These are phyloP conservation scores for Aspergillus quadrilineatus DNA, from an alignment of 2,329 filamentous ascomycete species.

Conservation along the genomic window DNA sequence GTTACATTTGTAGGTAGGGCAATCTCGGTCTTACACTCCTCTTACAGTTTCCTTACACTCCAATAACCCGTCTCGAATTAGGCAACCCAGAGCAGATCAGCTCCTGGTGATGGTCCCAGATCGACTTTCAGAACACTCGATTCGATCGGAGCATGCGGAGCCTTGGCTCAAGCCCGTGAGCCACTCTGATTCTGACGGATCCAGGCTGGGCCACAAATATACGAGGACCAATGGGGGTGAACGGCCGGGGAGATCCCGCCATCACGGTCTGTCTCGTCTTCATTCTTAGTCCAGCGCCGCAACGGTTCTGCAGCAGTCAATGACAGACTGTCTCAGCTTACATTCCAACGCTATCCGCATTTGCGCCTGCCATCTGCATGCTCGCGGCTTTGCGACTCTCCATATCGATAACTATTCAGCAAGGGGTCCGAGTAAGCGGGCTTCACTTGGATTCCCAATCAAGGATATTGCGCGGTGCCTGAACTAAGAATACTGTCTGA, in stretches of 20 bases:
- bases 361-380: not conserved
- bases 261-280: not conserved
- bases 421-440: not conserved
- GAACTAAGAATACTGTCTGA: not conserved
- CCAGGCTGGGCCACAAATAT: not conserved
- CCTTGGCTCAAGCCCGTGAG: not conserved
- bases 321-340: not conserved
- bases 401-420: not conserved
- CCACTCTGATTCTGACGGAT: not conserved
- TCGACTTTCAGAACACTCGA: constrained; percentile 7
- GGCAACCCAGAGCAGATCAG: not conserved
- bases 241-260: constrained; percentile 17
- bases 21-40: no score
- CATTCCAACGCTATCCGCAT: no score
- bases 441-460: not conserved
- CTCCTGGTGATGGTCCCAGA: not conserved
- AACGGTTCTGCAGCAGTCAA: constrained; percentile 3
- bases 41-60: no score
- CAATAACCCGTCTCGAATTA: not conserved
- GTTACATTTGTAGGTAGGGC: not conserved
- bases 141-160: constrained; percentile 1
- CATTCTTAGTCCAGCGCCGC: not conserved
- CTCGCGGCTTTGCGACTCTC: no score
- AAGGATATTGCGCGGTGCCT: no score
- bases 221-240: not conserved